Base-by-base conservation (phyloP, 306 rosid species). In the Datisca glomerata region DNA sequence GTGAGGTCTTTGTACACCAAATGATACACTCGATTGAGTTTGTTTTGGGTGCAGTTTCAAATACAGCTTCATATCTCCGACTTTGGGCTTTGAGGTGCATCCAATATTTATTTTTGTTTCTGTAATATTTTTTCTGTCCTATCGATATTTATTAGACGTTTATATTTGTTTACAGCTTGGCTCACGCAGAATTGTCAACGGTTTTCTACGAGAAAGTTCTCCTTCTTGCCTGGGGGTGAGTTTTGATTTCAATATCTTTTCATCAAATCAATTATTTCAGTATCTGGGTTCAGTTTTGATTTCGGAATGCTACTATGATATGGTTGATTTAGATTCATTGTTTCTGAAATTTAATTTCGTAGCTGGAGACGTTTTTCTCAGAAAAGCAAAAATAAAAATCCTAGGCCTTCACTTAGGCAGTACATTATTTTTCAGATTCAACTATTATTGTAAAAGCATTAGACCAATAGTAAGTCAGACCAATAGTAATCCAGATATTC, bases 21-120 rank as follows among this genome's bases (percentile, higher is more conserved):
- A 84, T 84, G 98, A 91, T 91, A 57, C 98, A 91, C 49, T 69
- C 98, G 53, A 91, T 91, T 57, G 98, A 91, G 78, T 91, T 91
- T 44, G 74, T 91, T 65, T 73, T 91, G 39, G 98, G 98, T 67
- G 94, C 98, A 35, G 98, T 91, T 68, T 91, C 98, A 21, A 91
- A 91, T 69, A 91, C 98, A 0, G 98, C 98, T 18, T 91, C 98
- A 12, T 91, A 91, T 76, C 98, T 91, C 53, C 98, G 98, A 55
- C 95, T 91, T 36, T 91, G 98, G 98, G 98, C 98, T 61, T 76
- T 91, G 45, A 91, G 98, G 98, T 84, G 60, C 71, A n/a, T n/a
- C n/a, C n/a, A n/a, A n/a, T n/a, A n/a, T n/a, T n/a, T 53, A 33
- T 13, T 12, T 23, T 24, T 44, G 11, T 17, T 12, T 48, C 3